Conservation (phyloP, 2,329 filamentous ascomycete genomes). For the Torrubiellomyces zombiae region DNA sequence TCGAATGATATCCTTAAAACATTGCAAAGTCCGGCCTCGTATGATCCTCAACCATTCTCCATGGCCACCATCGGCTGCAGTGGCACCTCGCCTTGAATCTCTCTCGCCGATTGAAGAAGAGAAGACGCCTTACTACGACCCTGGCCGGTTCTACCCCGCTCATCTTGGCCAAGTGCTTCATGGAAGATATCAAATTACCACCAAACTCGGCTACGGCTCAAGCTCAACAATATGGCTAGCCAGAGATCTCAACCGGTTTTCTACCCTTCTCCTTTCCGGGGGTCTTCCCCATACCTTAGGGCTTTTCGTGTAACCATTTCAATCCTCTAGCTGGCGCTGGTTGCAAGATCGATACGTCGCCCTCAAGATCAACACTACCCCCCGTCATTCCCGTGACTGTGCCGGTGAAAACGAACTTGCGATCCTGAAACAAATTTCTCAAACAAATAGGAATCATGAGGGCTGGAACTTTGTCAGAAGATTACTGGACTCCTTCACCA, state of each 20-base stretch:
- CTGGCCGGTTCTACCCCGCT: conserved; percentile 7
- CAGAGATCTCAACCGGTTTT: conserved; percentile 7
- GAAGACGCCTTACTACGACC: conserved; percentile 5
- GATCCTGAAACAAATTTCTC: conserved; percentile 6
- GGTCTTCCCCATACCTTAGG: neutral
- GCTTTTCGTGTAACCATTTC: neutral
- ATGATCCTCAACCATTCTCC: neutral
- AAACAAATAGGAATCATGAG: conserved; percentile 4
- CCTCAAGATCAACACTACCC: conserved; percentile 8
- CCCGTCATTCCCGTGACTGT: neutral
- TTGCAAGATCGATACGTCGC: conserved; percentile 8
- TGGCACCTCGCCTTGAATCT: conserved; percentile 6
- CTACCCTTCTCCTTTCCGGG: neutral
- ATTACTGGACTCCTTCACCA: conserved; percentile 5
- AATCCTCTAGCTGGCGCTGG: conserved; percentile 9
- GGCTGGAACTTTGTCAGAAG: conserved; percentile 9
- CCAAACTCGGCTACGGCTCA: conserved; percentile 8
- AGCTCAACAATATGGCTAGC: conserved; percentile 11
- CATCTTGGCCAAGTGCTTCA: conserved; percentile 6
- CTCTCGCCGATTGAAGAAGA: conserved; percentile 6
- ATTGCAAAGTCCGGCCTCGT: neutral
- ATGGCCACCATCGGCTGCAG: conserved; percentile 1
- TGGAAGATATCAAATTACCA: conserved; percentile 7
- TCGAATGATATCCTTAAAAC: neutral
- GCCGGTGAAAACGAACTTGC: conserved; percentile 5